Evolutionary conservation across 192 early-diverging fungal genomes (phyloP).

Genomic region (Jimgerdemannia lactiflua): DNA sequence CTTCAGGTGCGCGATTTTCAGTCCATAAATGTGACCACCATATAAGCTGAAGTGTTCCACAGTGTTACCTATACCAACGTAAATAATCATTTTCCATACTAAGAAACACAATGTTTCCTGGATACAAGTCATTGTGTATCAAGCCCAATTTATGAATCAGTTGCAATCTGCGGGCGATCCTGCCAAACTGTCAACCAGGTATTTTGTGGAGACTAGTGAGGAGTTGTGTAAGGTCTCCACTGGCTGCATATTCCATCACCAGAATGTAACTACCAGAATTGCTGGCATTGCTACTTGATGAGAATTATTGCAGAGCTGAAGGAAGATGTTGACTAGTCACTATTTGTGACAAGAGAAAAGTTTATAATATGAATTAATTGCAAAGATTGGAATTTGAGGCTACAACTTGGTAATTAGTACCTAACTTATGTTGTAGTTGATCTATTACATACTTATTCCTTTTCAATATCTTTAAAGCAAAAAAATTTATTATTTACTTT

Average conservation of each 20-base stretch:
- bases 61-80: not conserved
- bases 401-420: no score
- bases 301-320: not conserved
- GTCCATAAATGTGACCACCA: no score
- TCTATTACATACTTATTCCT: no score
- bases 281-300: not conserved
- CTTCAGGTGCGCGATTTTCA: no score
- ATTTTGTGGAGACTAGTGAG: not conserved
- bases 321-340: not conserved
- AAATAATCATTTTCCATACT: not conserved
- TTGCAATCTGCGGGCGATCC: not conserved
- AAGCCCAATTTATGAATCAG: not conserved
- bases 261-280: not conserved
- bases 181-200: not conserved
- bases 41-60: no score
- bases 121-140: not conserved
- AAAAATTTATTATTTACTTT: not conserved
- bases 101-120: not conserved
- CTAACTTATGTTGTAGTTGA: no score
- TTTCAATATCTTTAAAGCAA: no score
- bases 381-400: no score
- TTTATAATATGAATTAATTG: not conserved
- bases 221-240: not conserved
- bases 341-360: not conserved
- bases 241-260: not conserved